Conservation (phyloP, 306 rosid genomes). For the Alnus rubra region DNA sequence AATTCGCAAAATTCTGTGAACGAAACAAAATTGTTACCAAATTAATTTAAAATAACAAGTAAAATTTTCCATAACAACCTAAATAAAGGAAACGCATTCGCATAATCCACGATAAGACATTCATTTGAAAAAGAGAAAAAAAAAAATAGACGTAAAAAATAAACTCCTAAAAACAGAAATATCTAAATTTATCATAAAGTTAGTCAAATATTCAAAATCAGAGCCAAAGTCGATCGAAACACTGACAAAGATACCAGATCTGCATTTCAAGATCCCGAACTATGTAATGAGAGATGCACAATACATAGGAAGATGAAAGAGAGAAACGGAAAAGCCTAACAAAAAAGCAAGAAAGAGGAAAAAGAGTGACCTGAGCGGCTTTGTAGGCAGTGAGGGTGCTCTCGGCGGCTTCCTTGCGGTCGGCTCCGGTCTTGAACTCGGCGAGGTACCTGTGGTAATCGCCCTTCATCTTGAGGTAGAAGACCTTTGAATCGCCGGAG, state of each 20-base stretch:
- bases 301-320: not conserved
- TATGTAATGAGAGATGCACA: not conserved
- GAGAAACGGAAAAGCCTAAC: not conserved
- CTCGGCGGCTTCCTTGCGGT: conserved; percentile 98
- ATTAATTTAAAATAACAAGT: not conserved
- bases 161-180: not conserved
- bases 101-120: not conserved
- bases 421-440: conserved; percentile 97
- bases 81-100: not conserved
- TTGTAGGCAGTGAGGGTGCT: conserved; percentile 95
- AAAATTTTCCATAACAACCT: not conserved
- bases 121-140: not conserved
- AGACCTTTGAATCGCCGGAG: conserved; percentile 94
- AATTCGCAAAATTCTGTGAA: not conserved
- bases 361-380: conserved; percentile 76
- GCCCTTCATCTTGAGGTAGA: conserved; percentile 98
- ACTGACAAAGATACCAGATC: not conserved
- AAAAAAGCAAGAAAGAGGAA: not conserved
- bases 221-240: not conserved
- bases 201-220: not conserved
- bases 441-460: conserved; percentile 97
- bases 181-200: not conserved
- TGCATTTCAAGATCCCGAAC: not conserved
- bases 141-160: not conserved
- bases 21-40: not conserved